A percentile compares a stretch with the other conserved stretches of the same genome.
Conservation (phyloP, 1,139 yeast genomes). For the Pneumocystis carinii region DNA sequence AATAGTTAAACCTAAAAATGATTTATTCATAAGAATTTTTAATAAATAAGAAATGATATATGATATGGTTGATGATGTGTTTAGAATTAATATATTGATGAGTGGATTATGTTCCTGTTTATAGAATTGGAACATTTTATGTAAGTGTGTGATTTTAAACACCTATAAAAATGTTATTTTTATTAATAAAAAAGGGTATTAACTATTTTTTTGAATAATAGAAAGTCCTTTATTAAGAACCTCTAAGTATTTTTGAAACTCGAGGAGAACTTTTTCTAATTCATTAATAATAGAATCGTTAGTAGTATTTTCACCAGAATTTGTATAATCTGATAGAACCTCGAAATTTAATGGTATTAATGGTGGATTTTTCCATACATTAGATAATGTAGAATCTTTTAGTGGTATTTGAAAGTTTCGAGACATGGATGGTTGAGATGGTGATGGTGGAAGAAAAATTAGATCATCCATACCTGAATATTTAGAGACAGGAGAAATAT, state of each 20-base stretch:
- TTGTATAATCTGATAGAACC: neutral
- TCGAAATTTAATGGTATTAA: neutral
- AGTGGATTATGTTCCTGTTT: neutral
- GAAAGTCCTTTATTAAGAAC: neutral
- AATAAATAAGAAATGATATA: neutral
- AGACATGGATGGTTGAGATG: neutral
- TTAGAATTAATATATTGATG: neutral
- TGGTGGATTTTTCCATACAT: neutral
- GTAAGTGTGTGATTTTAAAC: neutral
- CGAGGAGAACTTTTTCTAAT: neutral
- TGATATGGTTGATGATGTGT: neutral
- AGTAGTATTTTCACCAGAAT: neutral
- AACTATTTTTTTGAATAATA: neutral
- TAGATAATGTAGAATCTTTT: neutral
- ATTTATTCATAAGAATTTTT: neutral
- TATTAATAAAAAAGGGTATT: neutral
- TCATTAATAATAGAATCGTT: neutral
- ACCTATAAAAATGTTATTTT: neutral
- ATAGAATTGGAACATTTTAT: neutral
- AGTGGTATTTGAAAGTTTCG: neutral
- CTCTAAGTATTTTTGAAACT: neutral
- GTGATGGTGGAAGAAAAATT: neutral
- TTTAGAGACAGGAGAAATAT: neutral
- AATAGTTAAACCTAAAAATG: neutral
- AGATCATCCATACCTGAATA: neutral